A percentile compares a stretch with the other conserved stretches of the same genome.
These are phyloP conservation scores for Eucalyptus marginata DNA, from an alignment of 345 rosid species.

Conservation along the genomic window DNA sequence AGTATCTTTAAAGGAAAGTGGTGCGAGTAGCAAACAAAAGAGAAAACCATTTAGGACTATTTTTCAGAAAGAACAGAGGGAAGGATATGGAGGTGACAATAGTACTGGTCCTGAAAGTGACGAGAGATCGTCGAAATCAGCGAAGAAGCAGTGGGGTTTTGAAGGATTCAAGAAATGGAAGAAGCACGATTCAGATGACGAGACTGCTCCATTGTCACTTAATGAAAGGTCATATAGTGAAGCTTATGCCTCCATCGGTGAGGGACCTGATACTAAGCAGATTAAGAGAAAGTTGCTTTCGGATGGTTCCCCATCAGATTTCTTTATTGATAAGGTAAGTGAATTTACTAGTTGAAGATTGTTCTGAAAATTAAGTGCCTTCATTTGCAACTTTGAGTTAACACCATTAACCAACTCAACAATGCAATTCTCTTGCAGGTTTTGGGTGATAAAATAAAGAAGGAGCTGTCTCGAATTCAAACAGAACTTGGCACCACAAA, in stretches of 20 bases:
- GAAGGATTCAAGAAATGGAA: conserved; percentile 62
- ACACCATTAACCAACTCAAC: not conserved
- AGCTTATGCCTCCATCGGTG: conserved; percentile 28
- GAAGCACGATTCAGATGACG: conserved; percentile 48
- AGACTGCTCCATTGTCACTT: conserved; percentile 47
- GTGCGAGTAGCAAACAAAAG: conserved; percentile 17
- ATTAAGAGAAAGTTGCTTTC: conserved; percentile 58
- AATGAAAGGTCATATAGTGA: conserved; percentile 37
- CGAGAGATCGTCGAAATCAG: conserved; percentile 27
- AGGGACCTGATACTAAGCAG: conserved; percentile 52
- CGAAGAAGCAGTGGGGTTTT: conserved; percentile 53
- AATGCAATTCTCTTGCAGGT: conserved; percentile 15
- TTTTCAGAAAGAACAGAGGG: conserved; percentile 24
- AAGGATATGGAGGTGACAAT: not conserved
- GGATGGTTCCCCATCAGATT: conserved; percentile 58
- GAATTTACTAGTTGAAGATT: not conserved
- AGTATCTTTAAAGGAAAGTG: conserved; percentile 11
- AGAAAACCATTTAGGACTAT: conserved; percentile 38
- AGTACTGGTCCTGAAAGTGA: conserved; percentile 2
- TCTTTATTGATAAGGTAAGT: conserved; percentile 61
- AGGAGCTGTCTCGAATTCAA: conserved; percentile 54
- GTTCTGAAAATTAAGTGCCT: not conserved
- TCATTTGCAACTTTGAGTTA: not conserved
- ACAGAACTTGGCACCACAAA: conserved; percentile 47
- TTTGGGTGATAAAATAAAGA: conserved; percentile 61